Base-by-base conservation (phyloP, 208 protist genomes). In the Leishmania tarentolae region DNA sequence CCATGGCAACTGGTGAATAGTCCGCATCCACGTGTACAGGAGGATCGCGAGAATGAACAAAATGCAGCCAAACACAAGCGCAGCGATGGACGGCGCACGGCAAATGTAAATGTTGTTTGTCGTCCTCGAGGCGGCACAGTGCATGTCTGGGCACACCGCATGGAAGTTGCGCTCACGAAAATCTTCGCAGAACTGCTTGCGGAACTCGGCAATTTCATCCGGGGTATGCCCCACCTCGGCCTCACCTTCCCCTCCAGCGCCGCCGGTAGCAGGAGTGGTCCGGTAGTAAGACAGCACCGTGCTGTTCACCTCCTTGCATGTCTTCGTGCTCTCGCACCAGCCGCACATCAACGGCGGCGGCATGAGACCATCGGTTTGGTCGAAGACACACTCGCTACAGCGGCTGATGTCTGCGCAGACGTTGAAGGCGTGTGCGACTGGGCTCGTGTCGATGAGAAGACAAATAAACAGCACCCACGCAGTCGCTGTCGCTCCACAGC, bases 51-150 rank as follows among this genome's bases (percentile, higher is more conserved):
- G 24, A 0, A 89, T n/a, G 37, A 88, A 61, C 4, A 93, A 70
- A n/a, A 92, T 3, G 53, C 80, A 85, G 24, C 83, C 80, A 6
- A 93, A 74, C 15, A 91, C 65, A 21, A 93, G 73, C 8, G 83
- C 79, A 9, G 85, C 40, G 73, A 92, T 83, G 24, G 84, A 61
- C 8, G 74, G 63, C 6, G 80, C 78, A 13, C 90, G 88, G 78
- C 90, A 93, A n/a, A 93, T 87, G 80, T 93, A 93, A 83, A 91
- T 92, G 65, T 93, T 93, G 83, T 92, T 91, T 8, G 90, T 92
- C 21, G 82, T 88, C 47, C 76, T 69, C 35, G 90, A 85, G 6
- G 88, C 90, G 37, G 59, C 24, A 59, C 90, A 93, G 11, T 50
- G 81, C 88, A 91, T 93, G 66, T 93, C 90, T 0, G 88, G 83